These are phyloP conservation scores for Botryotinia globosa DNA, from an alignment of 2,329 filamentous ascomycete species.

Conservation along the genomic window DNA sequence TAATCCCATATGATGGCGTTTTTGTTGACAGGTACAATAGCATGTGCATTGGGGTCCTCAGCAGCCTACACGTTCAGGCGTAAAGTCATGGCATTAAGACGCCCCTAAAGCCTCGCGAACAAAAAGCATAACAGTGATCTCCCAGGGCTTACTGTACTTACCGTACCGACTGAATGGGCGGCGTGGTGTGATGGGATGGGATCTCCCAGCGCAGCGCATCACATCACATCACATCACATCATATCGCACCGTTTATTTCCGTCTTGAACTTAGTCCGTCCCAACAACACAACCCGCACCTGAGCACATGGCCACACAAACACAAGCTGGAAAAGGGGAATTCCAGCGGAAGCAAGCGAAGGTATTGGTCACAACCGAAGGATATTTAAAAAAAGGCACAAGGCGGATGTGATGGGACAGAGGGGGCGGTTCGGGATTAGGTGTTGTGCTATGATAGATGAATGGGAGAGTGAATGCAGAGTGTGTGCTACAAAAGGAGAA, in stretches of 20 bases:
- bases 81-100: neutral
- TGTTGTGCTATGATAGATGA: neutral
- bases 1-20: neutral
- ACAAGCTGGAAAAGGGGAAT: slow-evolving; percentile 7
- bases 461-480: neutral
- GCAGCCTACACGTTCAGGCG: neutral
- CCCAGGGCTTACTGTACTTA: slow-evolving; percentile 4
- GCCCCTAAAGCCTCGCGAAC: slow-evolving; percentile 7
- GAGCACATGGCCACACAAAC: slow-evolving; percentile 13
- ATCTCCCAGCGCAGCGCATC: neutral
- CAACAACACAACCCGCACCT: slow-evolving; percentile 1
- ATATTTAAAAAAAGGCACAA: slow-evolving; percentile 6
- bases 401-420: slow-evolving; percentile 7
- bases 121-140: slow-evolving; percentile 10
- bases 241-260: slow-evolving; percentile 18
- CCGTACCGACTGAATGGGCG: slow-evolving; percentile 19
- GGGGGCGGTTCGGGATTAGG: slow-evolving; percentile 6
- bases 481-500: neutral
- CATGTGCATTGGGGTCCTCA: neutral
- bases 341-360: slow-evolving; percentile 7
- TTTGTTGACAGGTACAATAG: slow-evolving; percentile 9
- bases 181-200: slow-evolving; percentile 1
- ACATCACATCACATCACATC: slow-evolving; percentile 4
- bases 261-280: slow-evolving; percentile 6
- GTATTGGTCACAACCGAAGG: slow-evolving; percentile 6